Conservation (phyloP, 805 yeast species). For the Cyberlindnera saturnus region DNA sequence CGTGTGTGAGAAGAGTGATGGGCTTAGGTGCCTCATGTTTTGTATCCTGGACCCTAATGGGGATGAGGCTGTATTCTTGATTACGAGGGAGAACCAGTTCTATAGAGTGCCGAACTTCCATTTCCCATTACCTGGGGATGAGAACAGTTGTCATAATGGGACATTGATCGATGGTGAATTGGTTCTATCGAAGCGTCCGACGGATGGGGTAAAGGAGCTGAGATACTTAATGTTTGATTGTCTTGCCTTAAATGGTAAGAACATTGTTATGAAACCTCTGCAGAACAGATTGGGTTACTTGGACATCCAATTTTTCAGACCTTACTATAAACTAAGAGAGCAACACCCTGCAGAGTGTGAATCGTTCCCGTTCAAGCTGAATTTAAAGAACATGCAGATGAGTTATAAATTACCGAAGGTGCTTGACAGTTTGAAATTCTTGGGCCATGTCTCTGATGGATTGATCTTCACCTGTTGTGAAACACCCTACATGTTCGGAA, state of each 20-base stretch:
- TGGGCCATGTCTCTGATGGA: conserved; percentile 91
- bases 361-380: conserved; percentile 78
- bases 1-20: conserved; percentile 96
- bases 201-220: conserved; percentile 53
- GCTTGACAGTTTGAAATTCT: conserved; percentile 58
- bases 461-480: conserved; percentile 87
- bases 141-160: conserved; percentile 69
- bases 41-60: conserved; percentile 58
- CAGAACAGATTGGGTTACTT: conserved; percentile 85
- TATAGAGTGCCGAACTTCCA: conserved; percentile 77
- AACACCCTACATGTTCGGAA: conserved; percentile 82
- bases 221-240: conserved; percentile 90
- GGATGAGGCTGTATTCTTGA: conserved; percentile 84
- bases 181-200: conserved; percentile 59
- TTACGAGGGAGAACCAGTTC: conserved; percentile 86
- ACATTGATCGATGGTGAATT: conserved; percentile 93
- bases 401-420: conserved; percentile 75
- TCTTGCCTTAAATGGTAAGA: conserved; percentile 71
- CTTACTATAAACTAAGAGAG: conserved; percentile 66
- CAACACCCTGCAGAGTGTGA: conserved; percentile 68
- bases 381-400: conserved; percentile 82
- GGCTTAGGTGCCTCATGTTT: conserved; percentile 76
- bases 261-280: conserved; percentile 62
- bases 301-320: conserved; percentile 72
- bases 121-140: conserved; percentile 54